phyloP scores from a whole-genome alignment of 441 rosid genomes.

The Adansonia gregorii region DNA sequence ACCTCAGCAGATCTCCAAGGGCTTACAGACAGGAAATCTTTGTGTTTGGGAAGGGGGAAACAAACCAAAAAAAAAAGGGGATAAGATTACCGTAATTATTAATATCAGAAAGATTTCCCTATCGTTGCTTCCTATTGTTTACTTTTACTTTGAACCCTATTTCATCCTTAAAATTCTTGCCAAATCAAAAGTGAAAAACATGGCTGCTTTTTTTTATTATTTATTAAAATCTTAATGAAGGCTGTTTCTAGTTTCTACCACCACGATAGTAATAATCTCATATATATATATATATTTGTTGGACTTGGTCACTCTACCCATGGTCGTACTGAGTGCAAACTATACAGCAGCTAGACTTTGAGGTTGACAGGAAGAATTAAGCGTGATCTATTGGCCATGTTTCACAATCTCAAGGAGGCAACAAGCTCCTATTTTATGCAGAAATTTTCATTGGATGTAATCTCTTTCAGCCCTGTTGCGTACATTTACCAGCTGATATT shows the following conservation, averaged over 20 bases:
- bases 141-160: too few relatives aligned
- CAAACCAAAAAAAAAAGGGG: too few relatives aligned
- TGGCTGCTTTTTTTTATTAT: not conserved
- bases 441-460: not conserved
- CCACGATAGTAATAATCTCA: not conserved
- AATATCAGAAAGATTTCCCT: too few relatives aligned
- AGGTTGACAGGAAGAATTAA: not conserved
- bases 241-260: not conserved
- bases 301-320: not conserved
- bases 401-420: not conserved
- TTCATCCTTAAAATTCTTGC: not conserved
- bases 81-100: too few relatives aligned
- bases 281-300: not conserved
- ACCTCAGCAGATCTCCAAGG: too few relatives aligned
- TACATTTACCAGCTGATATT: not conserved
- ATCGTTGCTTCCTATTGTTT: too few relatives aligned
- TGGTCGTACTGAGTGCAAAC: not conserved
- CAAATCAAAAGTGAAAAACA: not conserved
- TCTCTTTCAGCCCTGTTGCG: not conserved
- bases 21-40: too few relatives aligned
- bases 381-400: not conserved
- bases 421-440: not conserved
- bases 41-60: too few relatives aligned
- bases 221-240: too few relatives aligned
- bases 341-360: not conserved